phyloP scores from a whole-genome alignment of 345 rosid genomes.

The Eucalyptus pauciflora region DNA sequence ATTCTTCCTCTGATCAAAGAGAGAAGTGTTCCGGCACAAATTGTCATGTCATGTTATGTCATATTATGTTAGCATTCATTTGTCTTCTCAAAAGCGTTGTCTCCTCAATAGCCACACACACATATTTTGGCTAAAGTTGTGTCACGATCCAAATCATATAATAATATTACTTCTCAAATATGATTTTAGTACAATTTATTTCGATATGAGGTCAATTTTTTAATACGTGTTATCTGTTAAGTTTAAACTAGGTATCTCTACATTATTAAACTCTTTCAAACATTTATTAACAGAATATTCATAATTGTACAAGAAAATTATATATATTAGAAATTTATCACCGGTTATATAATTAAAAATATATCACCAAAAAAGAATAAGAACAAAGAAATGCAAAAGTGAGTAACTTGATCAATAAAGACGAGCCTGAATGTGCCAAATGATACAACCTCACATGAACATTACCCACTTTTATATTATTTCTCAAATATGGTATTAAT shows the following conservation, averaged over 20 bases:
- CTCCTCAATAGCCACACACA: background rate
- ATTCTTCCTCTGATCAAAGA: background rate
- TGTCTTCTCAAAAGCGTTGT: no score
- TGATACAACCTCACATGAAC: no score
- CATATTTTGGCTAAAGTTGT: background rate
- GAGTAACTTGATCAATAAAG: no score
- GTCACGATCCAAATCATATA: background rate
- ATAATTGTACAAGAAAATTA: background rate
- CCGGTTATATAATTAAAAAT: background rate
- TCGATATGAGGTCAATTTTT: background rate
- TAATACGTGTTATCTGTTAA: rapidly evolving
- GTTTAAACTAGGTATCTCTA: background rate
- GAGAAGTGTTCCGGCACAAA: rapidly evolving
- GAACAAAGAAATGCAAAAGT: background rate
- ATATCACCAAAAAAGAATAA: background rate
- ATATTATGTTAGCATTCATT: no score
- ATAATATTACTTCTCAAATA: background rate
- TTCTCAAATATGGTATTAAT: background rate
- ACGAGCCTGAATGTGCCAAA: no score
- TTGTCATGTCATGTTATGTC: no score
- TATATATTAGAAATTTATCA: background rate
- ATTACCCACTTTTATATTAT: background rate
- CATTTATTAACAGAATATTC: background rate
- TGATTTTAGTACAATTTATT: background rate
- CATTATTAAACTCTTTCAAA: background rate